These are phyloP conservation scores for Pythium pyrilobum DNA, from an alignment of 352 stramenopile species.

Conservation along the genomic window DNA sequence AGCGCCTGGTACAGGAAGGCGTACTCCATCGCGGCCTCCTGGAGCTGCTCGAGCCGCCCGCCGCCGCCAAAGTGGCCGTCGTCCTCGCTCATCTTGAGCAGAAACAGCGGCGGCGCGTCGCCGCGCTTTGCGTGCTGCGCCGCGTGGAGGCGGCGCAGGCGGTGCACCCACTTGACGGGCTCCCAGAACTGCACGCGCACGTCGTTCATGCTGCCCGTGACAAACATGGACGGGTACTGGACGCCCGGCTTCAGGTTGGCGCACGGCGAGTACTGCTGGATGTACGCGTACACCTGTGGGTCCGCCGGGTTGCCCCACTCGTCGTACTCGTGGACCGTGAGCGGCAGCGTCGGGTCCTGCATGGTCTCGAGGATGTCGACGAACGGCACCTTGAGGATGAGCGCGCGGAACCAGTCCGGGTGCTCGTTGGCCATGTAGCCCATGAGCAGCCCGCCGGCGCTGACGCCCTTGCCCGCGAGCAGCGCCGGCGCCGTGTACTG, in stretches of 20 bases:
- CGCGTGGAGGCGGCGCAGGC: conserved; percentile 51
- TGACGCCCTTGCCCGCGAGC: conserved; percentile 76
- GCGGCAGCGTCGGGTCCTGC: conserved; percentile 72
- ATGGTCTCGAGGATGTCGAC: conserved; percentile 87
- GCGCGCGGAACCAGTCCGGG: conserved; percentile 60
- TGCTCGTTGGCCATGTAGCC: conserved; percentile 83
- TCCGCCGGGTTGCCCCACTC: conserved; percentile 85
- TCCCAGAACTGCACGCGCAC: conserved; percentile 84
- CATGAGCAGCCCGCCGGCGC: conserved; percentile 84
- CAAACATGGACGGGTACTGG: conserved; percentile 73
- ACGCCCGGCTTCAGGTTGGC: conserved; percentile 49
- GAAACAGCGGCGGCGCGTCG: conserved; percentile 27
- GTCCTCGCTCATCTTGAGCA: conserved; percentile 75
- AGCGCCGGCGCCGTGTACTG: conserved; percentile 54
- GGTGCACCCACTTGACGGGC: conserved; percentile 80
- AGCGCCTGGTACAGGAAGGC: conserved; percentile 80
- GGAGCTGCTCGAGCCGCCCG: conserved; percentile 68
- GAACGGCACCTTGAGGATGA: conserved; percentile 89
- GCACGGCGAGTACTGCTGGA: conserved; percentile 76
- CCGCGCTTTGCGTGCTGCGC: conserved; percentile 13
- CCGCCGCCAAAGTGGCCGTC: conserved; percentile 79
- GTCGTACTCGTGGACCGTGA: conserved; percentile 91
- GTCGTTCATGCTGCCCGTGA: conserved; percentile 82
- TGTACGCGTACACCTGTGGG: conserved; percentile 48
- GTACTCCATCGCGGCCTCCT: conserved; percentile 77